Conservation (phyloP, 176 grass and related monocot species). For the Triticum timopheevii region DNA sequence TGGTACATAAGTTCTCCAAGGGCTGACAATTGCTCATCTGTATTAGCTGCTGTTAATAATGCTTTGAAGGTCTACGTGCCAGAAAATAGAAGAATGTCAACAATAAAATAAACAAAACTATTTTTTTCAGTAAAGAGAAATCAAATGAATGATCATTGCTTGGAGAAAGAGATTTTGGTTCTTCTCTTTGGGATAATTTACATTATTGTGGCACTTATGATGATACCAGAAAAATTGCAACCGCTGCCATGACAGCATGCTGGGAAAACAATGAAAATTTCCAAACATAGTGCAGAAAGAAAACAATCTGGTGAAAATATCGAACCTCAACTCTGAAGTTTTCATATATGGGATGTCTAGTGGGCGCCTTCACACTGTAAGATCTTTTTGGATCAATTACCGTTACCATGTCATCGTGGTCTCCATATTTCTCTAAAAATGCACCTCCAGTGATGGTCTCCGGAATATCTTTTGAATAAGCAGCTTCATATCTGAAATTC, state of each 20-base stretch:
- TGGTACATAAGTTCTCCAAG: conserved; percentile 99
- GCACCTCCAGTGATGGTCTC: conserved; percentile 55
- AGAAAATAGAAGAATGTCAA: conserved; percentile 17
- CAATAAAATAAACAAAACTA: background rate
- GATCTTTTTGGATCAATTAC: conserved; percentile 66
- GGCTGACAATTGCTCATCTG: conserved; percentile 76
- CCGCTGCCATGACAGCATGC: background rate
- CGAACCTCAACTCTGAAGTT: conserved; percentile 90
- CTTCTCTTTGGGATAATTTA: background rate
- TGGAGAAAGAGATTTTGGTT: background rate
- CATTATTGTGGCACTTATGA: background rate
- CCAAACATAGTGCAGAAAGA: background rate
- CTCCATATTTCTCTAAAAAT: conserved; percentile 77
- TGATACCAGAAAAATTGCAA: background rate
- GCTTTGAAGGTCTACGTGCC: conserved; percentile 54
- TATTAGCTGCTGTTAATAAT: conserved; percentile 67
- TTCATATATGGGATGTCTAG: conserved; percentile 96
- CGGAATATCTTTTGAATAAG: conserved; percentile 89
- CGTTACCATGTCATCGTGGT: conserved; percentile 80
- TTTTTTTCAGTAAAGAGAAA: background rate
- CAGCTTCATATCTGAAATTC: conserved; percentile 73
- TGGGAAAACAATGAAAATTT: background rate
- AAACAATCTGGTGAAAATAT: background rate
- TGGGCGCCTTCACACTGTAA: conserved; percentile 83
- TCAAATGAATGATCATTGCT: conserved; percentile 5